Evolutionary conservation across 495 filamentous ascomycete species (phyloP), one percentile per base, ranked within the genome.

Genomic region (Penicillium simplicissimum): DNA sequence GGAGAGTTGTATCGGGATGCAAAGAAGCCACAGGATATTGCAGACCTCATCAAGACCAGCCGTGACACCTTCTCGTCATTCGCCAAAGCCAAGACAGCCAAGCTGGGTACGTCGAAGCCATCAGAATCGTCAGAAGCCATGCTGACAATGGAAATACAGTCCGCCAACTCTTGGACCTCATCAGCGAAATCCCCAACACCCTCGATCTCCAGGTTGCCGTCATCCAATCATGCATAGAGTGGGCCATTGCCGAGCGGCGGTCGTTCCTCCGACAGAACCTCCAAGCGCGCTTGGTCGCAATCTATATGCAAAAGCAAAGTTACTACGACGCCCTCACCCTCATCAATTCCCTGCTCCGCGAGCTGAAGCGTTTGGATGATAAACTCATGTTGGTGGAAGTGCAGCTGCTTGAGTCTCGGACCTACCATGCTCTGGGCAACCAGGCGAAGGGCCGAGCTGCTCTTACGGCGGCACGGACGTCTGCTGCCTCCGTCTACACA

Each of bases 381-480:
- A 99, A 99, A 81, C 87, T 98, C 59, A 91, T 96, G 60, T 82
- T 99, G 52, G 95, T 99, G n/a, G 95, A 99, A 77, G 96, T 99
- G 56, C 95, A 99, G 77, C 86, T 99, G 38, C 86, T 98, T 52
- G 95, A 99, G 76, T 97, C 93, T 38, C 87, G 92, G 47, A 93
- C 97, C 65, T 99, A 98, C 76, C 96, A 98, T 76, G 96, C 95
- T 17, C 84, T 99, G 40, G 94, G 95, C 61, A 99, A 99, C 79
- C 88, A 96, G 68, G 84, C 93, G 63, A 99, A 99, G 81, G 95
- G 90, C 52, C 92, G 95, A 63, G 96, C 95, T 35, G 94, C 96
- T 40, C 84, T 99, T 33, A 98, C 96, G 13, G 92, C 90, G 59
- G 93, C 95, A 34, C 88, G 95, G 65, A 99, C 95, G 43, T 93